Percentiles rank a stretch among this genome's conserved stretches.
These are phyloP conservation scores for Tricholoma terreum DNA, from an alignment of 768 basidiomycete species.

Conservation along the genomic window DNA sequence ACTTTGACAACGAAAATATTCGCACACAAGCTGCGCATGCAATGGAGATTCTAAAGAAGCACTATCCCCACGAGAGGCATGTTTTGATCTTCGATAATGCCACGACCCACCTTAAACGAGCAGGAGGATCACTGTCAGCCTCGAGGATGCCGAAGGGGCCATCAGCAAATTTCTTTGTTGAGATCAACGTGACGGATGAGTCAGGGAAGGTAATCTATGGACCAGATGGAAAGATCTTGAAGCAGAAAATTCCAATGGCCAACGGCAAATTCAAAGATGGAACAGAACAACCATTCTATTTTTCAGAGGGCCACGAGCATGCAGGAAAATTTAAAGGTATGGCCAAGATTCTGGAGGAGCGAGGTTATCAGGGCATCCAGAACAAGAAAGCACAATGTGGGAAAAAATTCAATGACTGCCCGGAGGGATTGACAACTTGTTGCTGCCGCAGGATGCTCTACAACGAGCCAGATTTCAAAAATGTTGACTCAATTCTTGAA, in stretches of 20 bases:
- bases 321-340: conserved; percentile 30
- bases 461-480: too few species aligned
- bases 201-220: conserved; percentile 16
- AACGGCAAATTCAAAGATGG: too few species aligned
- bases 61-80: conserved; percentile 22
- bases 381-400: too few species aligned
- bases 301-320: too few species aligned
- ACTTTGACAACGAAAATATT: too few species aligned
- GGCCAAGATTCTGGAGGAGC: conserved; percentile 15
- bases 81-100: too few species aligned
- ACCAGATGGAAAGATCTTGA: too few species aligned
- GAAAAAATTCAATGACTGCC: neutral
- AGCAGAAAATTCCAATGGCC: too few species aligned
- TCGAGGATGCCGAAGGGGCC: neutral
- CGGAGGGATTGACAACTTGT: conserved; percentile 14
- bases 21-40: conserved; percentile 16
- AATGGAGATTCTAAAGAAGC: conserved; percentile 20
- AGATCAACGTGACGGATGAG: neutral
- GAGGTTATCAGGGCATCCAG: neutral
- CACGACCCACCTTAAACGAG: too few species aligned
- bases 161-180: conserved; percentile 7
- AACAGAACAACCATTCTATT: too few species aligned
- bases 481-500: too few species aligned
- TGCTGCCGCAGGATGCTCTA: conserved; percentile 17
- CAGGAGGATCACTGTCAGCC: too few species aligned